These are phyloP conservation scores for Chenopodium quinoa DNA, from an alignment of 148 eudicot species.

Conservation along the genomic window DNA sequence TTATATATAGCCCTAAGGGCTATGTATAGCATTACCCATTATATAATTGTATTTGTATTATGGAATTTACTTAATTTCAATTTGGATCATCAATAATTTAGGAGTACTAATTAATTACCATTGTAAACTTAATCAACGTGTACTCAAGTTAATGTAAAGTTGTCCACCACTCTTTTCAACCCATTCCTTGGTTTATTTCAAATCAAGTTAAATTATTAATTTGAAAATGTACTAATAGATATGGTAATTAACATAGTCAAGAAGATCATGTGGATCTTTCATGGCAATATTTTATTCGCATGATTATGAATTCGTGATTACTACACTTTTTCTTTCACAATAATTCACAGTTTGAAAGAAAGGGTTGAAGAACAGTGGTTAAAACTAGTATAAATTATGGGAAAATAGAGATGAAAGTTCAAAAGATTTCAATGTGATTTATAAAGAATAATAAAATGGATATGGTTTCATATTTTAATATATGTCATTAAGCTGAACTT, in stretches of 20 bases:
- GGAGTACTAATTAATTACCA: not conserved
- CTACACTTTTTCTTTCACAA: not conserved
- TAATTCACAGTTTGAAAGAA: too few species aligned
- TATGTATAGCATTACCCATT: too few species aligned
- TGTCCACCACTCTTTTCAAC: not conserved
- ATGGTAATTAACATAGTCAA: not conserved
- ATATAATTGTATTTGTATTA: too few species aligned
- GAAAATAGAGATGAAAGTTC: too few species aligned
- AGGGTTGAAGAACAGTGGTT: too few species aligned
- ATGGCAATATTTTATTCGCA: not conserved
- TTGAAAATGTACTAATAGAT: not conserved
- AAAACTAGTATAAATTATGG: too few species aligned
- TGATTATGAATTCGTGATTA: not conserved
- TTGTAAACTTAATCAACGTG: not conserved
- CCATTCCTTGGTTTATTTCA: not conserved
- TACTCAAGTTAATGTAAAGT: not conserved
- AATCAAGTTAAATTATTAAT: not conserved
- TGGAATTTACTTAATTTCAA: not conserved
- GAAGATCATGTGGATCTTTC: not conserved
- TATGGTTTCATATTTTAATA: too few species aligned
- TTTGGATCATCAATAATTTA: not conserved
- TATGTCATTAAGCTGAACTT: too few species aligned
- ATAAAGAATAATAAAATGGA: too few species aligned
- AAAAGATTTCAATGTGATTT: too few species aligned
- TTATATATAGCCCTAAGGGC: too few species aligned